These are phyloP conservation scores for Rhynchospora pubera DNA, from an alignment of 176 grass and related monocot species.

Conservation along the genomic window DNA sequence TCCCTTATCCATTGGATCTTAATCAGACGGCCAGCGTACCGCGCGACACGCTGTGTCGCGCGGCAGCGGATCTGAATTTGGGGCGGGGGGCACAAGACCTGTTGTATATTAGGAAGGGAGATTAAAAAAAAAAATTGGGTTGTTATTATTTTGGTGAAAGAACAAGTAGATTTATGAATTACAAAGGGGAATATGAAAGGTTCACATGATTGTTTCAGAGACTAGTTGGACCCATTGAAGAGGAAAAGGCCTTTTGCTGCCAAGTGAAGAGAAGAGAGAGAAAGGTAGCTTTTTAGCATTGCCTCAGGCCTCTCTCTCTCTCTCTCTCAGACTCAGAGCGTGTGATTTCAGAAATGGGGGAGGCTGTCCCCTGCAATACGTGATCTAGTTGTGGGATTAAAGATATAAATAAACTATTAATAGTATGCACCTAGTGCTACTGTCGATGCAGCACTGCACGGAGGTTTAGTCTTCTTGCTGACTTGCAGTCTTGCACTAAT, in stretches of 20 bases:
- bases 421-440: neutral
- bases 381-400: neutral
- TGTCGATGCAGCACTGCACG: too few relatives aligned
- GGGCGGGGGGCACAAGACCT: neutral
- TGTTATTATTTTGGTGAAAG: neutral
- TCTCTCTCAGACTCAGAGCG: conserved; percentile 2
- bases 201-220: conserved; percentile 30
- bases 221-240: conserved; percentile 9
- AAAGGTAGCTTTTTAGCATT: conserved; percentile 55
- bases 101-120: neutral
- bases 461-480: neutral
- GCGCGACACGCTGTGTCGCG: too few relatives aligned
- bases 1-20: too few relatives aligned
- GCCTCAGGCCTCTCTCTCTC: conserved; percentile 25
- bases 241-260: conserved; percentile 41
- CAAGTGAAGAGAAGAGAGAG: conserved; percentile 32
- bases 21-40: too few relatives aligned
- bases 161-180: neutral
- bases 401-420: neutral
- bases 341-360: conserved; percentile 27
- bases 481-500: neutral
- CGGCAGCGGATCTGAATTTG: too few relatives aligned
- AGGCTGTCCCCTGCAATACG: conserved; percentile 6
- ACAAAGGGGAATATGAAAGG: conserved; percentile 18
- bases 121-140: neutral